Evolutionary conservation across 2,329 filamentous ascomycete species (phyloP).

Genomic region (Botrytis elliptica): DNA sequence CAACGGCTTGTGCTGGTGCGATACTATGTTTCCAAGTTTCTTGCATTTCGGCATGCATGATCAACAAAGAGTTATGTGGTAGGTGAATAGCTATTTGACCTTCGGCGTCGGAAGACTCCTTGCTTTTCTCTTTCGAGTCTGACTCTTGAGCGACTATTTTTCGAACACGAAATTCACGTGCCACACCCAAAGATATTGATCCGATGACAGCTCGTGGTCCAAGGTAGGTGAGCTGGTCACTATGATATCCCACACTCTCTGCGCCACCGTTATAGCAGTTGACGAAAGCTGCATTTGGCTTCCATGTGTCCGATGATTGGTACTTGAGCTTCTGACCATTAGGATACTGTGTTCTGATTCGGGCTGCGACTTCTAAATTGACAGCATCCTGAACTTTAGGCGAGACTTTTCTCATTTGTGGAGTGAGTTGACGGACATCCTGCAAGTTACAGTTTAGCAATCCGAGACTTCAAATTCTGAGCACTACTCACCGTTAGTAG

Average conservation of each 20-base stretch:
- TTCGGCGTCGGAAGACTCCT: constrained; percentile 58
- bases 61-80: constrained; percentile 86
- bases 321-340: constrained; percentile 70
- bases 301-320: constrained; percentile 73
- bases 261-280: constrained; percentile 86
- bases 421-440: constrained; percentile 75
- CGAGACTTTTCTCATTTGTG: constrained; percentile 69
- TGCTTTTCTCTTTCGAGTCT: constrained; percentile 29
- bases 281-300: constrained; percentile 86
- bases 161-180: constrained; percentile 88
- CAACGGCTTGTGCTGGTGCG: constrained; percentile 69
- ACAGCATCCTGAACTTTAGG: constrained; percentile 70
- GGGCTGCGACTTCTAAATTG: constrained; percentile 70
- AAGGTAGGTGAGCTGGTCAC: constrained; percentile 89
- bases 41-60: constrained; percentile 99
- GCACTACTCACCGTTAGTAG: constrained; percentile 56
- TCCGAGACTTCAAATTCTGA: constrained; percentile 16
- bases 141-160: constrained; percentile 63
- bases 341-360: constrained; percentile 68
- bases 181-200: constrained; percentile 84
- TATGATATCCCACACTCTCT: constrained; percentile 87
- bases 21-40: constrained; percentile 95
- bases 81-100: constrained; percentile 92
- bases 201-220: constrained; percentile 87
- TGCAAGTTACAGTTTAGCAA: constrained; percentile 32